Evolutionary conservation across 148 eudicot species (phyloP).

Genomic region (Fagopyrum tataricum): DNA sequence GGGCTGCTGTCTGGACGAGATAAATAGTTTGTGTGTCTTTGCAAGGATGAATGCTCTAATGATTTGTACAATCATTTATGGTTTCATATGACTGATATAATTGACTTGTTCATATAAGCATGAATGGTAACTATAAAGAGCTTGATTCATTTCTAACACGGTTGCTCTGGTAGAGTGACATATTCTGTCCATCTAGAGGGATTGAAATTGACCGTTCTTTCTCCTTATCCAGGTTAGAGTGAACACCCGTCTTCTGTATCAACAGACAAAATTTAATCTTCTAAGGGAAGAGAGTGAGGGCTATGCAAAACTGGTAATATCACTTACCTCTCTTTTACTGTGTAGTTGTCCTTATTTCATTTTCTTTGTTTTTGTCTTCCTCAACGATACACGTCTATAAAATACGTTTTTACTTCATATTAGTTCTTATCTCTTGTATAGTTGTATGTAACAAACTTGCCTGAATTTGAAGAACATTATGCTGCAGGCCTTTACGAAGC

Average conservation of each 20-base stretch:
- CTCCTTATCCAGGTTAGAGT: conserved; percentile 72
- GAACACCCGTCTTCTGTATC: conserved; percentile 93
- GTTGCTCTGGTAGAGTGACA: background rate
- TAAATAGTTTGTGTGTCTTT: background rate
- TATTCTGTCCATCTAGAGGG: background rate
- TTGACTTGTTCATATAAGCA: background rate
- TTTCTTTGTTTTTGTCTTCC: conserved; percentile 2
- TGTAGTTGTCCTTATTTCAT: background rate
- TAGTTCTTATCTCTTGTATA: background rate
- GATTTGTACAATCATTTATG: background rate
- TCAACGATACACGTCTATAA: background rate
- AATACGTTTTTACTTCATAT: background rate
- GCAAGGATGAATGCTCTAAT: background rate
- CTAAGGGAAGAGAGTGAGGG: conserved; percentile 99
- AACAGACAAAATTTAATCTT: conserved; percentile 97
- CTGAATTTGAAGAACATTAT: background rate
- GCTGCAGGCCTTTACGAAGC: background rate
- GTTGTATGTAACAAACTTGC: background rate
- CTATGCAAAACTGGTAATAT: conserved; percentile 92
- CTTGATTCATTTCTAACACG: background rate
- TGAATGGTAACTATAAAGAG: background rate
- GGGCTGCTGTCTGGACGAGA: background rate
- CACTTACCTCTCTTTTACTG: background rate
- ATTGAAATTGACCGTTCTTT: background rate
- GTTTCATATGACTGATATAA: background rate